Base-by-base conservation (phyloP, 495 filamentous ascomycete genomes). In the Aspergillus campestris region DNA sequence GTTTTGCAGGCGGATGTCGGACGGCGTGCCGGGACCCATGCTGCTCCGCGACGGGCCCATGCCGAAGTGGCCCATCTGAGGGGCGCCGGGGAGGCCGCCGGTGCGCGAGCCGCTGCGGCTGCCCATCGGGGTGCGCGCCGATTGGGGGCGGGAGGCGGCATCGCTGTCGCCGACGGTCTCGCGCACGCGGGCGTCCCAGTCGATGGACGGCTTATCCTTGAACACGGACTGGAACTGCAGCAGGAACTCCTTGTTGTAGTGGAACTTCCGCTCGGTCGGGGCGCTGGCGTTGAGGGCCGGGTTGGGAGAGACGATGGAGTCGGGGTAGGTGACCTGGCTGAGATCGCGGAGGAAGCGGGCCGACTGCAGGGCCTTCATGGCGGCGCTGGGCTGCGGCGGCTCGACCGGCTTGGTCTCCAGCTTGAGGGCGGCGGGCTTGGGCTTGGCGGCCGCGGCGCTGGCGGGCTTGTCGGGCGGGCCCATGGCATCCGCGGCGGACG, bases 151-250 rank as follows among this genome's bases (percentile, higher is more conserved):
- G 8, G 75, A 75, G 12, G 79, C 75, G 12, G 79, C 75, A 42
- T 87, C 84, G 48, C 77, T 78, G 45, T 85, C 89, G 45, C 90
- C 89, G 34, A 99, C 80, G 24, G 82, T 85, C 58, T 95, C 83
- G 30, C 75, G 88, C 51, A 98, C 75, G 50, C 87, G 87, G 39
- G 75, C 66, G 44, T 89, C 83, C 81, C 95, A 98, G 53, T 96
- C 89, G 10, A 87, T 51, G 2, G 88, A 90, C 8, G 92, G 92
- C 65, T 96, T 94, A 66, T 98, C 92, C 44, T 83, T 92, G 68
- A 95, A 99, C 2, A 89, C 86, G 42, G 71, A 69, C 70, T 96
- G 83, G 75, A 99, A 99, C 59, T 99, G 94, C n/a, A 97, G 73
- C 65, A 99, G 71, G 75, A 99, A 99, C 39, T 87, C 80, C 46